A percentile compares a stretch with the other conserved stretches of the same genome.
Conservation (phyloP, 202 grass and related monocot genomes). For the Elaeis oleifera region DNA sequence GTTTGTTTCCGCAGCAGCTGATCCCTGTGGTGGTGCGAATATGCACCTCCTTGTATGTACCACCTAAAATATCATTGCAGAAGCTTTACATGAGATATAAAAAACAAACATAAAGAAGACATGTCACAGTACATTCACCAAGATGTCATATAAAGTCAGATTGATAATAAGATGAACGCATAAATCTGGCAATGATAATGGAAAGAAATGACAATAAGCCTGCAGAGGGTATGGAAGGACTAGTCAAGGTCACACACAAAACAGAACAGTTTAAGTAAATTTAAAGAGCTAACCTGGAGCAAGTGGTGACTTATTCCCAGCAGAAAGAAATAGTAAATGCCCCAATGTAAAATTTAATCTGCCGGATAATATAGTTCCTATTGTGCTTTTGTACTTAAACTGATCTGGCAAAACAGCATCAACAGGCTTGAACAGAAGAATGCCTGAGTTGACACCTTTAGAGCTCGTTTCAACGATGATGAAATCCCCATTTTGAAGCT, state of each 20-base stretch:
- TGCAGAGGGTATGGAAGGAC: no score
- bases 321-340: slow-evolving; percentile 46
- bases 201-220: background rate
- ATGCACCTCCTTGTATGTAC: slow-evolving; percentile 83
- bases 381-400: slow-evolving; percentile 42
- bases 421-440: slow-evolving; percentile 42
- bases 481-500: slow-evolving; percentile 78
- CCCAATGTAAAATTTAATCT: slow-evolving; percentile 49
- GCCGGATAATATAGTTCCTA: slow-evolving; percentile 41
- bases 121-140: no score
- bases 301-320: slow-evolving; percentile 93
- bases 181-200: background rate
- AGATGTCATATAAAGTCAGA: no score
- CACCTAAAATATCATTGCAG: slow-evolving; percentile 40
- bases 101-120: slow-evolving; percentile 8
- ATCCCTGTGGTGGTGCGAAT: slow-evolving; percentile 75
- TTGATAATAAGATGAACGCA: no score
- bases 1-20: slow-evolving; percentile 76
- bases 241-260: no score
- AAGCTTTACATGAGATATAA: background rate
- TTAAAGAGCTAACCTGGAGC: slow-evolving; percentile 54
- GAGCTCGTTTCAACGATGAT: slow-evolving; percentile 52
- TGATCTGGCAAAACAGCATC: slow-evolving; percentile 44
- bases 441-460: slow-evolving; percentile 60
- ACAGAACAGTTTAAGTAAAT: background rate